Base-by-base conservation (phyloP, 495 filamentous ascomycete species). In the Penicillium lagena region DNA sequence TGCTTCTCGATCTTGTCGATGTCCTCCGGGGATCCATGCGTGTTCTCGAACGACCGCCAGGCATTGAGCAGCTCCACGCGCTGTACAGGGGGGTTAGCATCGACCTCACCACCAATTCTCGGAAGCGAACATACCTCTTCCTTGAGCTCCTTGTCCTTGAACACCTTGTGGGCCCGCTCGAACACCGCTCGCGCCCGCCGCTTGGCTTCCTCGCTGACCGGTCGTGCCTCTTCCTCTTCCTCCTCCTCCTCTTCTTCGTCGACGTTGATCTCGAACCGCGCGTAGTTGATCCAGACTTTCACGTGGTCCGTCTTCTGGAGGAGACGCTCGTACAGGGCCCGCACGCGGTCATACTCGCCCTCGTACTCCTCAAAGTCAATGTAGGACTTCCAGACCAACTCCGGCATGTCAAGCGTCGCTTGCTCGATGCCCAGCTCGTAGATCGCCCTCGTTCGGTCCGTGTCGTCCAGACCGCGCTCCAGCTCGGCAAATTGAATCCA, bases 201-300 rank as follows among this genome's bases (percentile, higher is more conserved):
- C 71, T 93, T 94, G 42, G 91, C 89, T 42, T 80, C 83, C 29
- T 94, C 87, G 67, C 83, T 89, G 52, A 95, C 73, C 4, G 83
- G 81, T 43, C 75, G 22, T 22, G 22, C 69, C 55, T 86, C 82
- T 41, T 85, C 84, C 31, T 78, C 82, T 5, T 73, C 71, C 27
- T 76, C 79, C 4, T 74, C 75, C 32, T 78, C 80, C 29, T 84
- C 87, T 33, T 80, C 81, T 11, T 85, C 80, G 22, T 80, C 78
- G 0, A 90, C 78, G 54, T 91, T 90, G 71, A 96, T 87, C 65
- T 98, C 93, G 63, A 97, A 97, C 56, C 90, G 87, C 11, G 93
- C 94, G 66, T 91, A 98, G 60, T 82, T 86, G 70, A 90, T 95
- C 93, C 93, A 98, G 41, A 98, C 93, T 76, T 96, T 96, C 72